Percentiles rank a stretch among this genome's conserved stretches.
Evolutionary conservation across 176 grass and related monocot species (phyloP).

Genomic region (Triticum aestivum): DNA sequence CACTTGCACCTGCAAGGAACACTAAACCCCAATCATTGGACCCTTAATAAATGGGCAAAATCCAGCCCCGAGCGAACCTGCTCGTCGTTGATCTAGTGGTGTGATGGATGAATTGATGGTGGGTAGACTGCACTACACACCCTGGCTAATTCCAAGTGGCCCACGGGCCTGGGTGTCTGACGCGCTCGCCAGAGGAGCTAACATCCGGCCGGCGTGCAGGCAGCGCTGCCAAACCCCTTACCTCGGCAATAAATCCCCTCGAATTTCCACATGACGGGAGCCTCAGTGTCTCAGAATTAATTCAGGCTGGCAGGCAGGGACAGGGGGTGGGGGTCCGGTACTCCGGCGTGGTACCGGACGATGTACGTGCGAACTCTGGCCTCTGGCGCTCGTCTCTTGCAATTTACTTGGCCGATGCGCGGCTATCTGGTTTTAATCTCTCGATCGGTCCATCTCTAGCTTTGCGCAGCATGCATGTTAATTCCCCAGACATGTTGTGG

Average conservation of each 20-base stretch:
- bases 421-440: not conserved
- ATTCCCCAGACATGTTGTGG: conserved; percentile 28
- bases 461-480: not conserved
- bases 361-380: not conserved
- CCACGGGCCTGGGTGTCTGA: not conserved
- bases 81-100: not conserved
- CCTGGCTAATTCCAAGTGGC: not conserved
- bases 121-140: not conserved
- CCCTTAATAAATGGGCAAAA: not conserved
- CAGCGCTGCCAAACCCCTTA: conserved; percentile 1
- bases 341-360: conserved; percentile 7
- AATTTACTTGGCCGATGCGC: not conserved
- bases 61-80: not conserved
- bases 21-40: conserved; percentile 20
- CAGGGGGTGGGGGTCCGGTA: not conserved
- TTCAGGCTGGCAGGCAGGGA: not conserved
- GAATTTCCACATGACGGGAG: conserved; percentile 30
- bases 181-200: not conserved
- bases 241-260: conserved; percentile 29
- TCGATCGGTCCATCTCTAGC: not conserved
- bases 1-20: not conserved
- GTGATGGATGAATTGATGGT: not conserved
- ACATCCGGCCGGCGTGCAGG: not conserved
- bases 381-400: conserved; percentile 23
- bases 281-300: conserved; percentile 14